Evolutionary conservation across 345 rosid species (phyloP), one percentile per base, ranked within the genome.

Genomic region (Turnera subulata): DNA sequence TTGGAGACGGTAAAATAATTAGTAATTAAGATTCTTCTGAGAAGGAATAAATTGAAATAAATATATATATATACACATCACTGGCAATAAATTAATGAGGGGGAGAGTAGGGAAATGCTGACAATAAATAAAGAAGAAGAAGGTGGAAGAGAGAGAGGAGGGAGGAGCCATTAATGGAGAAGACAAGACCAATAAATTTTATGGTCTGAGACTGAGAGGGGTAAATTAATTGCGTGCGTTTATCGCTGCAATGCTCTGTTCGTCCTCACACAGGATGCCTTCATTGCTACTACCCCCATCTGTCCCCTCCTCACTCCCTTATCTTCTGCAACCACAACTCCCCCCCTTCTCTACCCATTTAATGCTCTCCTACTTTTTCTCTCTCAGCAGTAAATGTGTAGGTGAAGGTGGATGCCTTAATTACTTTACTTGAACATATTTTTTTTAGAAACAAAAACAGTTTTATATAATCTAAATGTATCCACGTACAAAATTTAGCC

Each of bases 151-250:
- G n/a, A n/a, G n/a, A n/a, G n/a, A n/a, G 64, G 20, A 56, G 63
- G 17, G 56, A 59, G 76, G 35, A 29, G 35, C 35, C 79, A 83
- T 79, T 86, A 76, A 83, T 79, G 89, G 78, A 46, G 71, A 80
- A 68, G 72, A 76, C 80, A 73, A 76, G 68, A 44, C 74, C 75
- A 72, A 73, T 77, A 66, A 81, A 67, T 76, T n/a, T 61, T 42
- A 45, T 54, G 66, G 72, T 68, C 64, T 62, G 55, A 69, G 37
- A 24, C 40, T 24, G 26, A 23, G 61, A 59, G 48, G n/a, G 59
- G 70, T 39, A 64, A 70, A 62, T 76, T 79, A 79, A 67, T 72
- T 53, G 80, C 74, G 73, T 75, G 71, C 73, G 71, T 70, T 75
- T 70, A 58, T 74, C 84, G 60, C 79, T 67, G 76, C 81, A 73